phyloP scores from a whole-genome alignment of 1,284 basidiomycete genomes.

The Puccinia triticina region DNA sequence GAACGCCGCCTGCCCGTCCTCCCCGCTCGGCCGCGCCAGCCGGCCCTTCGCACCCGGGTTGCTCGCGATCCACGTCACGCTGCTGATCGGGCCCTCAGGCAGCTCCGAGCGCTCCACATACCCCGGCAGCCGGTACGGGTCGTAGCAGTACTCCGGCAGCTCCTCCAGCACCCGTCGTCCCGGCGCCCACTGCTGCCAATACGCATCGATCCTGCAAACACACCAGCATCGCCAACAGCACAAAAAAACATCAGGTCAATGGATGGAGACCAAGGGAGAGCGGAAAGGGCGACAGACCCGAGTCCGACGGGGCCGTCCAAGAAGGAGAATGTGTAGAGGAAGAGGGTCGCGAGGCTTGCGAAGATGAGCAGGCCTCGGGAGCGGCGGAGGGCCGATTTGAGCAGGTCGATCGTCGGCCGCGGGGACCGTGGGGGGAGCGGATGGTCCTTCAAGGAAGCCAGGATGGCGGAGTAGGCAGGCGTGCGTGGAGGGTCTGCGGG shows the following conservation, averaged over 20 bases:
- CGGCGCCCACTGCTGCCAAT: neutral
- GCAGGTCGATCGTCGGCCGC: neutral
- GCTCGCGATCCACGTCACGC: constrained; percentile 5
- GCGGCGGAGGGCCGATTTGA: neutral
- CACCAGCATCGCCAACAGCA: too few relatives aligned
- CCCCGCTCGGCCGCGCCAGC: neutral
- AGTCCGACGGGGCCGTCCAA: neutral
- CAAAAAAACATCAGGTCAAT: too few relatives aligned
- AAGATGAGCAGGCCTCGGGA: neutral
- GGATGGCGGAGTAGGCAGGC: neutral
- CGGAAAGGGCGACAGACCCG: neutral
- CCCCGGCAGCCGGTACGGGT: constrained; percentile 9
- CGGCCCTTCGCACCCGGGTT: neutral
- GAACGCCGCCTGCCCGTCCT: neutral
- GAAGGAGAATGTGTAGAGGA: neutral
- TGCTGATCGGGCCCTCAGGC: constrained; percentile 25
- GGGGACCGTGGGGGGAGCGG: neutral
- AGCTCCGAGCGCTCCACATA: constrained; percentile 22
- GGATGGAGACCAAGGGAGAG: too few relatives aligned
- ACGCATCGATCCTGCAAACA: neutral
- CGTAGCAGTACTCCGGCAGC: constrained; percentile 20
- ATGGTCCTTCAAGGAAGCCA: neutral
- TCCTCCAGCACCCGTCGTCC: neutral
- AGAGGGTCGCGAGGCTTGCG: neutral
- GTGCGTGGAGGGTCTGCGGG: too few relatives aligned